Evolutionary conservation across 345 rosid genomes (phyloP), one percentile per base, ranked within the genome.

Genomic region (Arabidopsis suecica): DNA sequence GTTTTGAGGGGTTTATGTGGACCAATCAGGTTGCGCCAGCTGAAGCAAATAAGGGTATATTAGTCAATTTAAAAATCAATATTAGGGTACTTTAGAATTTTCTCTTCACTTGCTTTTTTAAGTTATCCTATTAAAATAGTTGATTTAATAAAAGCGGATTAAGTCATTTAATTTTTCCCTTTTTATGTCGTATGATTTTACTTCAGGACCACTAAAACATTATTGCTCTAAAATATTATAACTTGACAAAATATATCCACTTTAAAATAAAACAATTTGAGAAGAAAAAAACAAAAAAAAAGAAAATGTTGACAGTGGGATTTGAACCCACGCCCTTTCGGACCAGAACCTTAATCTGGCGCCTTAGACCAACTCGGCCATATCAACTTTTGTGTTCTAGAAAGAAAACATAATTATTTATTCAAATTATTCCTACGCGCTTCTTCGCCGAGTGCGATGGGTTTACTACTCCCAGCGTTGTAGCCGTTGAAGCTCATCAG

Each of bases 321-420:
- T 88, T 94, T 84, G 94, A 89, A 93, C 91, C 96, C 91, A 86
- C 89, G 89, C 89, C 90, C 91, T 91, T 94, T 91, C 96, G 91
- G 93, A 94, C 95, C 96, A 91, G 91, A 88, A 91, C 97, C 98
- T 89, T 86, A 91, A 94, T 88, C 93, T 89, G 95, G 91, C 93
- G 89, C 94, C 94, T 89, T 89, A 86, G 91, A 87, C 94, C 89
- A 87, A 90, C 94, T 87, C 90, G 90, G 90, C 91, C 94, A 86
- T 88, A 85, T 86, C 88, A 82, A 88, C 94, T 4, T 40, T 0
- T 1, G 10, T 57, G 37, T 1, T 20, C 0, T 0, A 16, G 5
- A 1, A 0, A 0, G 1, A 1, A 5, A 2, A 25, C 1, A 25
- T 25, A 12, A 7, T 4, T 4, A 5, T 61, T 4, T 41, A 7